Evolutionary conservation across 2,329 filamentous ascomycete genomes (phyloP).

Genomic region (Penicillium sp.): DNA sequence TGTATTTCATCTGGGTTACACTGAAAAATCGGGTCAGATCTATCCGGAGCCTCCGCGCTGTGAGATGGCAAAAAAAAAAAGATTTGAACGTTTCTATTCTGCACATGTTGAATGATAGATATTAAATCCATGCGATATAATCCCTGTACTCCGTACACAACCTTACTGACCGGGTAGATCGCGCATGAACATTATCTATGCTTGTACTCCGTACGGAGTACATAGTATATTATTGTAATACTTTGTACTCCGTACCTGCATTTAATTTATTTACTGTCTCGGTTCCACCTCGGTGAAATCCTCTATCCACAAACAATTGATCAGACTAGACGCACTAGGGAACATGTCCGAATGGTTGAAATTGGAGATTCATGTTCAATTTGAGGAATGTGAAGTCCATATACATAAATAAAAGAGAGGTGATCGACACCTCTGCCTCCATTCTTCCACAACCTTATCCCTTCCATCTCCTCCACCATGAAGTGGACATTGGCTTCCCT

Average conservation of each 20-base stretch:
- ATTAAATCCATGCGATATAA: background rate
- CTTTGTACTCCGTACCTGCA: background rate
- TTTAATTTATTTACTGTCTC: background rate
- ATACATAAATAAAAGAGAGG: background rate
- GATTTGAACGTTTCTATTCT: background rate
- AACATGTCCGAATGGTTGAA: conserved; percentile 20
- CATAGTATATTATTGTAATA: too few relatives aligned
- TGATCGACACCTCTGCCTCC: conserved; percentile 8
- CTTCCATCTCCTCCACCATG: conserved; percentile 17
- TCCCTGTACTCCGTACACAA: background rate
- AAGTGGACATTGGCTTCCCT: conserved; percentile 20
- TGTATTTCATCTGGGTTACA: background rate
- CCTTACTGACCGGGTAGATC: background rate
- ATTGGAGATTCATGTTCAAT: background rate
- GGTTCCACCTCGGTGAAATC: background rate
- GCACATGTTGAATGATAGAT: background rate
- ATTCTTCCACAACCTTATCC: background rate
- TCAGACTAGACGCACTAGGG: conserved; percentile 15
- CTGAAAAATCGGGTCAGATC: background rate
- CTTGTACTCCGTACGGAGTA: too few relatives aligned
- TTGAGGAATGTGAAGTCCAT: background rate
- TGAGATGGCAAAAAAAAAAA: background rate
- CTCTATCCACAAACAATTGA: background rate
- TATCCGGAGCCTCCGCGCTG: background rate
- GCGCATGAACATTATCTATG: too few relatives aligned